Evolutionary conservation across 208 protist species (phyloP), one percentile per base, ranked within the genome.

Genomic region (Wallacemonas collosoma): DNA sequence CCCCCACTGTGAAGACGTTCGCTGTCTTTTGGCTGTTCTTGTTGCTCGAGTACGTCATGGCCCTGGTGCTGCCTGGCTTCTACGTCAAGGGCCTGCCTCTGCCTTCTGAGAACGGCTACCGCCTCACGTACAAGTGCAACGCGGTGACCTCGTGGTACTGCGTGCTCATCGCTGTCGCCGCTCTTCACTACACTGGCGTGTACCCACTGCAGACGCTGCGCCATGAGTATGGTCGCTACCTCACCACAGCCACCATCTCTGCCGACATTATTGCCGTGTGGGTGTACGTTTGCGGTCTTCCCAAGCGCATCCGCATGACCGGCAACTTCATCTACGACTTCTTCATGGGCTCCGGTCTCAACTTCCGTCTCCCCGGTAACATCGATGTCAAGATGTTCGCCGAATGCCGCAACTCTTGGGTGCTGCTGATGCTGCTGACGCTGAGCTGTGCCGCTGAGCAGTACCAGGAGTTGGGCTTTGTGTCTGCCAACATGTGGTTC

Each of bases 331-430:
- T 98, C 47, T 99, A 98, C 83, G 93, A 99, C 75, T 98, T 98
- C 73, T 99, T 99, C 85, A 98, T 98, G 94, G 97, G 97, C 44
- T 91, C 84, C 44, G 82, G 45, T 35, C 86, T 97, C 35, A 94
- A 96, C 85, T 94, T 82, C 73, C 85, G 90, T 50, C 87, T 98
- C 47, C 91, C 91, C 11, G 95, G 95, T 63, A 75, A 83, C 79
- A 79, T 98, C 50, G 97, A 98, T 68, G 74, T 98, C 45, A 98
- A 98, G 87, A 76, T 98, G 60, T 98, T 93, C 61, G 86, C 82
- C 6, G 93, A 98, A 73, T 94, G 95, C 75, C 94, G 96, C 68
- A 93, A 97, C 75, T 95, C 92, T 41, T 99, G 97, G 97, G 84
- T 98, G 66, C 73, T 97, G 17, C 93, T 98, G 63, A 98, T 99